A percentile compares a stretch with the other conserved stretches of the same genome.
Conservation (phyloP, 2,329 filamentous ascomycete species). For the Botrytis aclada region DNA sequence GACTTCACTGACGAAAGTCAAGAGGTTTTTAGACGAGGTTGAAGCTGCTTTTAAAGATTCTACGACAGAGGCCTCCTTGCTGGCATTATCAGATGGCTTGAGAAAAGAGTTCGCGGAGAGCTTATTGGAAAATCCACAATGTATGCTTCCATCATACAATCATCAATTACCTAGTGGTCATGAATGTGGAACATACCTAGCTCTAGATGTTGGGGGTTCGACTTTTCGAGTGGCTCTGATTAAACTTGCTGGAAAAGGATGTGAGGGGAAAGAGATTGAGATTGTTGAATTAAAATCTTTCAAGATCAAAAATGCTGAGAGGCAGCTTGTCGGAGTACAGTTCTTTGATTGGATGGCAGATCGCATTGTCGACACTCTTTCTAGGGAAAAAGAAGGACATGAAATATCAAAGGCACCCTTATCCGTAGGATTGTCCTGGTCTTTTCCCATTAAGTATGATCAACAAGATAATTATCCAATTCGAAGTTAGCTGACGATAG, state of each 20-base stretch:
- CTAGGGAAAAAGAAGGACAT: slow-evolving; percentile 42
- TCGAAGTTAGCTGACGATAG: slow-evolving; percentile 30
- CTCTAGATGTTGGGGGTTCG: slow-evolving; percentile 67
- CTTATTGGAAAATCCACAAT: slow-evolving; percentile 51
- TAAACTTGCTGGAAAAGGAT: slow-evolving; percentile 50
- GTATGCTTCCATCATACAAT: slow-evolving; percentile 66
- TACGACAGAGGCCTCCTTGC: slow-evolving; percentile 43
- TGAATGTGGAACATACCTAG: slow-evolving; percentile 58
- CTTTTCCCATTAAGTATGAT: slow-evolving; percentile 65
- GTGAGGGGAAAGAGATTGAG: slow-evolving; percentile 44
- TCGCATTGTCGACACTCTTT: slow-evolving; percentile 56
- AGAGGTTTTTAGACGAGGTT: slow-evolving; percentile 55
- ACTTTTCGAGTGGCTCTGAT: slow-evolving; percentile 64
- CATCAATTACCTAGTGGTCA: slow-evolving; percentile 59
- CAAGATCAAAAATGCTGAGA: slow-evolving; percentile 54
- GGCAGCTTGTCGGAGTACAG: slow-evolving; percentile 53
- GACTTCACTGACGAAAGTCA: slow-evolving; percentile 23
- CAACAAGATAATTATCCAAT: slow-evolving; percentile 23
- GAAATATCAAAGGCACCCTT: slow-evolving; percentile 43
- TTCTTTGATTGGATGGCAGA: slow-evolving; percentile 70
- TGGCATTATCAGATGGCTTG: slow-evolving; percentile 48
- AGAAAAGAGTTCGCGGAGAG: slow-evolving; percentile 55
- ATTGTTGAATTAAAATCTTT: slow-evolving; percentile 56
- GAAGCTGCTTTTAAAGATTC: slow-evolving; percentile 51
- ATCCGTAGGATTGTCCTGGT: slow-evolving; percentile 63